A percentile compares a stretch with the other conserved stretches of the same genome.
phyloP scores from a whole-genome alignment of 371 early-diverging fungal genomes.

The Batrachochytrium dendrobatidis region DNA sequence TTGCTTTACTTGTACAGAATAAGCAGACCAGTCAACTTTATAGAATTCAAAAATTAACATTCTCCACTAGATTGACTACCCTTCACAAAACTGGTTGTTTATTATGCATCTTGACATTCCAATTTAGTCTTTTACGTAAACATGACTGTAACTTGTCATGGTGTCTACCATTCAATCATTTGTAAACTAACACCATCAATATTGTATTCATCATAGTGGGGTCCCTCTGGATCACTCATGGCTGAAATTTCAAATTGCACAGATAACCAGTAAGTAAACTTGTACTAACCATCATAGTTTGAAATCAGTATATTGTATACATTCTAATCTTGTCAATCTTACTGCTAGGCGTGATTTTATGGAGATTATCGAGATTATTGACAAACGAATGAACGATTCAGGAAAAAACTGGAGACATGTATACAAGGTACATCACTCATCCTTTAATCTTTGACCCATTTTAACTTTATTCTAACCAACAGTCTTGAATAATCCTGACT shows the following conservation, averaged over 20 bases:
- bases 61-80: no score
- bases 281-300: background rate
- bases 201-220: no score
- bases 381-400: constrained; percentile 91
- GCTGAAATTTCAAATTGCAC: constrained; percentile 83
- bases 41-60: no score
- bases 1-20: no score
- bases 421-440: constrained; percentile 59
- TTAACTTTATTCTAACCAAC: background rate
- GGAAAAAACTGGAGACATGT: constrained; percentile 98
- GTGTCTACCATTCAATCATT: no score
- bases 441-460: background rate
- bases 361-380: constrained; percentile 95
- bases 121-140: no score
- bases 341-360: constrained; percentile 79
- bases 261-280: constrained; percentile 66
- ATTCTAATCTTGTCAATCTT: background rate
- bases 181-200: no score
- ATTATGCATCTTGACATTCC: no score
- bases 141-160: no score
- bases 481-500: background rate
- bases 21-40: no score
- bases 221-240: constrained; percentile 81
- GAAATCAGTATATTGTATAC: background rate
- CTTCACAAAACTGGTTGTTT: no score